Evolutionary conservation across 1,284 basidiomycete species (phyloP).

Genomic region (Moesziomyces aphidis): DNA sequence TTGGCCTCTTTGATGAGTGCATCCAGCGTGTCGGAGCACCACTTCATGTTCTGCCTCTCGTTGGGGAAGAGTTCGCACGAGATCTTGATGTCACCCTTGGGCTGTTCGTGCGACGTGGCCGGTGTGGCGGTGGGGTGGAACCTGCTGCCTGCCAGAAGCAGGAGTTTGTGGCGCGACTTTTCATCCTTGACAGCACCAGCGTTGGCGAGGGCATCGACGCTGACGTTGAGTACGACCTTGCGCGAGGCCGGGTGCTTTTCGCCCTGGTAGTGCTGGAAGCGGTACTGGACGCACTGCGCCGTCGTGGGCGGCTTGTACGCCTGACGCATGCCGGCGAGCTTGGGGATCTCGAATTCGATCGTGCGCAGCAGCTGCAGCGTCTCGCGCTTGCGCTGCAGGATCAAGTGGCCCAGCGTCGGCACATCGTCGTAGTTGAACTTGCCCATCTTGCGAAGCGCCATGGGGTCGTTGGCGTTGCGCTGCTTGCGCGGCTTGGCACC

Average conservation of each 20-base stretch:
- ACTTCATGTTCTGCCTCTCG: conserved; percentile 69
- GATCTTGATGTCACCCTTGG: conserved; percentile 65
- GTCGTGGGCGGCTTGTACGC: conserved; percentile 59
- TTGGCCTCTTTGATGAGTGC: conserved; percentile 66
- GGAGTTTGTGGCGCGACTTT: conserved; percentile 67
- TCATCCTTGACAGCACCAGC: conserved; percentile 41
- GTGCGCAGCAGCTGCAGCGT: conserved; percentile 58
- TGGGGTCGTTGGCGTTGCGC: conserved; percentile 43
- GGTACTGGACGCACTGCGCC: conserved; percentile 50
- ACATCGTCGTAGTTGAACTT: conserved; percentile 65
- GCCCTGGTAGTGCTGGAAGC: conserved; percentile 68
- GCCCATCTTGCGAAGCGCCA: conserved; percentile 53
- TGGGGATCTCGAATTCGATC: conserved; percentile 62
- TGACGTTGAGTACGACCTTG: conserved; percentile 66
- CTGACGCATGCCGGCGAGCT: conserved; percentile 62
- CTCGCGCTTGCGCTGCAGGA: conserved; percentile 57
- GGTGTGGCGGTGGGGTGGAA: conserved; percentile 31
- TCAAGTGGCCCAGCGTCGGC: conserved; percentile 61
- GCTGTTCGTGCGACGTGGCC: conserved; percentile 2
- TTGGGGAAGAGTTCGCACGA: conserved; percentile 67
- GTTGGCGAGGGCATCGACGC: conserved; percentile 54
- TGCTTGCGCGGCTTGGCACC: conserved; percentile 54
- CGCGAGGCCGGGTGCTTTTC: conserved; percentile 67
- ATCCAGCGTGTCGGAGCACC: conserved; percentile 69
- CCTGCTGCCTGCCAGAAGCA: conserved; percentile 67